Evolutionary conservation across 768 basidiomycete genomes (phyloP), one percentile per base, ranked within the genome.

Genomic region (Coprinopsis strossmayeri): DNA sequence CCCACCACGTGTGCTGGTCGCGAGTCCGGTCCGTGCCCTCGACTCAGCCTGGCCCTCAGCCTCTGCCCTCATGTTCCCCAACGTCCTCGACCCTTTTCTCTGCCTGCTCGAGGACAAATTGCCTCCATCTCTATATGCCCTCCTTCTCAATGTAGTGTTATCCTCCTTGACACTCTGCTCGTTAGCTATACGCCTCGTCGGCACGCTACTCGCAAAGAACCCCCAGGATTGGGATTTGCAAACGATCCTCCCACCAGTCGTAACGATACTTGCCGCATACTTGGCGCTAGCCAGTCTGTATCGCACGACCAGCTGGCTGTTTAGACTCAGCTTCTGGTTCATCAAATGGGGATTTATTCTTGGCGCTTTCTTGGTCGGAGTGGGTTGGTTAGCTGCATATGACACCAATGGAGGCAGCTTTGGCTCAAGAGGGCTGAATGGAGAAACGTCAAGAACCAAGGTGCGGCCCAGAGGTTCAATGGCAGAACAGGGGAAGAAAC

Each of bases 291-390:
- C 82, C 34, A 87, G 81, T 60, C 64, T 89, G 45, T 89, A 89
- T 66, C 83, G 86, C 51, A 90, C 89, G 3, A 82, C 87, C 11
- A 74, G 73, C 20, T 90, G 84, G 82, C 71, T 85, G 57, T 65
- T 90, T 53, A 76, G 84, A 51, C 78, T 77, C 27, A 69, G 66
- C 23, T 62, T 88, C 54, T 88, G 77, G 72, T 74, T 87, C 57
- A 61, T 86, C 57, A 91, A 91, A 65, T 91, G 88, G 88, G 84
- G 82, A 20, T 65, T 70, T 10, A 65, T 91, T 40, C 51, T 87
- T 7, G 75, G 70, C 11, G 63, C 71, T 1, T 56, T 83, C 5
- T 71, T 76, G n/a, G 81, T 74, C 4, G 72, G 69, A 5, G 60
- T 66, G 13, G 81, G 79, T 9, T 87, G 78, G 75, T 64, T 78